Evolutionary conservation across 331 rosid genomes (phyloP).

Genomic region (Stylosanthes scabra): DNA sequence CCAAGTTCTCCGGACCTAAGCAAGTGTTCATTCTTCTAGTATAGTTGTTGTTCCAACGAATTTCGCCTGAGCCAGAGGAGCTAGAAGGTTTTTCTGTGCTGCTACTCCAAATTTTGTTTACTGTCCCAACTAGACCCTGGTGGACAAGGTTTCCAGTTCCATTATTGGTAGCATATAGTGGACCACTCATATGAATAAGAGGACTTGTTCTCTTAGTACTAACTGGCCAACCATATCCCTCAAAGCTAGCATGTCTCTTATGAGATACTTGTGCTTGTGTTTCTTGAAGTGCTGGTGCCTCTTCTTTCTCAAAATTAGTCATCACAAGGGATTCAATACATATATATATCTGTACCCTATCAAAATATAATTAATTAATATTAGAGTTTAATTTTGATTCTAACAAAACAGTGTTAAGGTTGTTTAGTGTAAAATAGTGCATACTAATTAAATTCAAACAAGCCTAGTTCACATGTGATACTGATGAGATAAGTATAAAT

Average conservation of each 20-base stretch:
- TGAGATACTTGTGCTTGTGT: constrained; percentile 40
- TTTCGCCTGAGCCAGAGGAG: constrained; percentile 29
- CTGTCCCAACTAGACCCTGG: constrained; percentile 39
- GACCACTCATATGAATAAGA: constrained; percentile 61
- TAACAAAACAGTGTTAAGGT: neutral
- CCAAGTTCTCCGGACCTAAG: constrained; percentile 82
- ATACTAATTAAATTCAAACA: neutral
- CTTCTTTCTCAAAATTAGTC: constrained; percentile 62
- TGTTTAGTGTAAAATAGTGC: neutral
- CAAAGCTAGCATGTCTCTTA: constrained; percentile 52
- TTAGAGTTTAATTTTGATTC: no score
- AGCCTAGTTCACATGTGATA: neutral
- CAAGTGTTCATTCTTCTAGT: constrained; percentile 62
- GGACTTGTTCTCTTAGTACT: constrained; percentile 52
- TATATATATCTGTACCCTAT: constrained; percentile 15
- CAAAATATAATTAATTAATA: constrained; percentile 3
- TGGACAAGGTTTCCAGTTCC: constrained; percentile 44
- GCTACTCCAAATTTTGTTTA: constrained; percentile 40
- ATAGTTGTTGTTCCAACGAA: constrained; percentile 48
- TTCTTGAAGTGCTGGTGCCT: constrained; percentile 53
- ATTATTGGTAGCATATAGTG: constrained; percentile 46
- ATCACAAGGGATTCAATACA: constrained; percentile 36
- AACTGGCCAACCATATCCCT: constrained; percentile 68
- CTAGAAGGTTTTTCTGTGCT: constrained; percentile 47
- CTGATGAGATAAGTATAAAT: neutral